Evolutionary conservation across 179 eudicot genomes (phyloP), one percentile per base, ranked within the genome.

Genomic region (Silene coronaria): DNA sequence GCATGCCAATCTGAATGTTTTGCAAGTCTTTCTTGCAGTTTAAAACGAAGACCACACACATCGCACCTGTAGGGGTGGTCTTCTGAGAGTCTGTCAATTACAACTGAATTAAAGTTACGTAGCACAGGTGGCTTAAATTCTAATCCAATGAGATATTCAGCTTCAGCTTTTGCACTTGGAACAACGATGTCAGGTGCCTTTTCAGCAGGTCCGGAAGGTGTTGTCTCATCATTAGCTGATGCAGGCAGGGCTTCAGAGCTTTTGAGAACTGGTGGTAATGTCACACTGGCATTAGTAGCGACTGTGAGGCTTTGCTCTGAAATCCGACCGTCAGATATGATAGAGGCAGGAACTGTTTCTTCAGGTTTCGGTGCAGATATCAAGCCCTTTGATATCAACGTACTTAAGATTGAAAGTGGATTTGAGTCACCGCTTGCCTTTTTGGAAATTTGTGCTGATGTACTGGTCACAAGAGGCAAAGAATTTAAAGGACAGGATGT

Each of bases 1-100:
- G 89, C 84, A 80, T 95, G 97, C 97, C 95, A 92, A 84, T 90
- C 93, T 73, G 90, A 74, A 84, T 95, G 99, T 79, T 85, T 95
- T 23, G 83, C 88, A 71, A 95, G 86, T 45, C 59, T 86, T 70
- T 88, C 90, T 82, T 83, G 77, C 77, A 90, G 75, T 67, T 85
- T 92, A 70, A 89, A 84, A 59, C 80, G 77, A 82, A 92, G 86
- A 61, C 99, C 91, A 82, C 99, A 95, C 21, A 74, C 82, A 77
- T 77, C 67, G 76, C 97, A 95, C 34, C 53, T 77, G 80, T 92
- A 84, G 22, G 89, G 90, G 48, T 90, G 84, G 60, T 87, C 85
- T 46, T 87, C 88, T 69, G 87, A 66, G 61, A 94, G 89, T 78
- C 84, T 87, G 67, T 80, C 85, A 51, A 94, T 83, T 32, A 94